Conservation (phyloP, 1,139 yeast species). For the Chernovozyma aurita region DNA sequence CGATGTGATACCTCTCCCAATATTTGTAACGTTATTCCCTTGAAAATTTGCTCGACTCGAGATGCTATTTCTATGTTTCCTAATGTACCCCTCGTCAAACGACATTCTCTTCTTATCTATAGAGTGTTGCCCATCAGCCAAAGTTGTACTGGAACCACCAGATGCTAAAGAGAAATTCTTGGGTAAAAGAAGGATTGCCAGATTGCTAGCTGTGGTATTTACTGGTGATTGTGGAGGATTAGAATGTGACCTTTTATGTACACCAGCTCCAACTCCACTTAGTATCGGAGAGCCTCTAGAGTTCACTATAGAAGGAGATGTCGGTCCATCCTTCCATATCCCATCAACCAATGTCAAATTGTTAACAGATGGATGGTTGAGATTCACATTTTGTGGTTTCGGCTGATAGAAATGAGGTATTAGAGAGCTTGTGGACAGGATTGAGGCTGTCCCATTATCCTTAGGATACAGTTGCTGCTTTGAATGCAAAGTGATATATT, state of each 20-base stretch:
- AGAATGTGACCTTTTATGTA: slow-evolving; percentile 32
- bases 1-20: slow-evolving; percentile 14
- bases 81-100: slow-evolving; percentile 25
- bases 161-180: slow-evolving; percentile 39
- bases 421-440: slow-evolving; percentile 7
- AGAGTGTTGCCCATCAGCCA: slow-evolving; percentile 10
- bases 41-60: slow-evolving; percentile 3
- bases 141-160: slow-evolving; percentile 10
- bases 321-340: slow-evolving; percentile 23
- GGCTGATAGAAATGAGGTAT: slow-evolving; percentile 15
- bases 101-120: slow-evolving; percentile 21
- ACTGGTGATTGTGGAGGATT: slow-evolving; percentile 31
- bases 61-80: slow-evolving; percentile 9
- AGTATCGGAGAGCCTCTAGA: slow-evolving; percentile 11
- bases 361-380: slow-evolving; percentile 9
- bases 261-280: not conserved
- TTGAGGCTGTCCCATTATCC: slow-evolving; percentile 3
- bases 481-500: not conserved
- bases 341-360: slow-evolving; percentile 7
- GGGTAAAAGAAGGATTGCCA: slow-evolving; percentile 42
- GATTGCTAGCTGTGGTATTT: slow-evolving; percentile 12
- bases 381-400: slow-evolving; percentile 21
- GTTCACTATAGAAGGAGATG: slow-evolving; percentile 22
- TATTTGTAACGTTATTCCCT: slow-evolving; percentile 17
- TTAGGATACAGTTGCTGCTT: not conserved